These are phyloP conservation scores for Boletus mariae DNA, from an alignment of 1,284 basidiomycete genomes.

Conservation along the genomic window DNA sequence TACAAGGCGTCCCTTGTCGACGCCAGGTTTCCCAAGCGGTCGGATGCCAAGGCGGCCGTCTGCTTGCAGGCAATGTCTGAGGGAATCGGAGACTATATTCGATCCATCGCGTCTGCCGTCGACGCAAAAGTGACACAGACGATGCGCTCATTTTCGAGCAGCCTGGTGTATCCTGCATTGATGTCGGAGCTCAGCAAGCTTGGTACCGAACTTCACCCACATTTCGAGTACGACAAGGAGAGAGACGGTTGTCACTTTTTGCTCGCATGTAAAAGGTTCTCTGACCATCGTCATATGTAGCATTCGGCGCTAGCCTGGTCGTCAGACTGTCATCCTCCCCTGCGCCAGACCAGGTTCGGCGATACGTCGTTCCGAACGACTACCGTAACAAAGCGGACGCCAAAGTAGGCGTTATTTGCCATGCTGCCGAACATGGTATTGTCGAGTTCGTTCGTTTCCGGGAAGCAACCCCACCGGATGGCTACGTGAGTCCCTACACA, in stretches of 20 bases:
- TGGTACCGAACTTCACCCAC: slow-evolving; percentile 36
- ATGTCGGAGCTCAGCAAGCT: slow-evolving; percentile 43
- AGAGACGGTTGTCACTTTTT: slow-evolving; percentile 41
- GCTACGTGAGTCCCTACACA: slow-evolving; percentile 31
- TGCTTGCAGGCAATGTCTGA: slow-evolving; percentile 59
- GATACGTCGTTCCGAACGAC: slow-evolving; percentile 44
- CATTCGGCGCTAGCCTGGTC: slow-evolving; percentile 50
- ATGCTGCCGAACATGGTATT: slow-evolving; percentile 50
- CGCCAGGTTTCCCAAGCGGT: slow-evolving; percentile 50
- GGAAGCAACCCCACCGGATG: slow-evolving; percentile 38
- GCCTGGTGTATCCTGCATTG: slow-evolving; percentile 43
- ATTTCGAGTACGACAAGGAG: slow-evolving; percentile 41
- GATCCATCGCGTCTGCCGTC: slow-evolving; percentile 37
- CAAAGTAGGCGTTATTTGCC: slow-evolving; percentile 48
- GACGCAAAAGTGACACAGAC: slow-evolving; percentile 43
- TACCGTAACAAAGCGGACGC: slow-evolving; percentile 59
- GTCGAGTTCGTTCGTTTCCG: slow-evolving; percentile 55
- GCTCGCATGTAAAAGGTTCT: not conserved
- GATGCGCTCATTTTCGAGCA: slow-evolving; percentile 41
- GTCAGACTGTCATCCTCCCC: slow-evolving; percentile 40
- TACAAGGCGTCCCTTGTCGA: slow-evolving; percentile 57
- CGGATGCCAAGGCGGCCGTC: slow-evolving; percentile 62
- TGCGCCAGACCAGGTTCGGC: slow-evolving; percentile 33
- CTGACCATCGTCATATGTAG: slow-evolving; percentile 30
- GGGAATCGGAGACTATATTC: slow-evolving; percentile 54